Base-by-base conservation (phyloP, 345 rosid genomes). In the Capsella bursapastoris region DNA sequence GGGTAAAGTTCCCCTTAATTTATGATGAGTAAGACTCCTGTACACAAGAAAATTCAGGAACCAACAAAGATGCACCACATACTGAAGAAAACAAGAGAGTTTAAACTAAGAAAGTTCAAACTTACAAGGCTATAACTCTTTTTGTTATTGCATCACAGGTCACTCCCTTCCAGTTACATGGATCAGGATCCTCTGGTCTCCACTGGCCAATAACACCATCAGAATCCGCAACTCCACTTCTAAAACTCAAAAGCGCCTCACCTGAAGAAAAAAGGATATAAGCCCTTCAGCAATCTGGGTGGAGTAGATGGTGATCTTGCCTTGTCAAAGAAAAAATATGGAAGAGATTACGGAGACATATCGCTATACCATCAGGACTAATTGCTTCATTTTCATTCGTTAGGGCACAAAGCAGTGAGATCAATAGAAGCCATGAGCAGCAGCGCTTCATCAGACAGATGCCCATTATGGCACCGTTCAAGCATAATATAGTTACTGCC, bases 111-210 rank as follows among this genome's bases (percentile, higher is more conserved):
- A 52, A 51, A 35, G 38, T 64, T 58, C 55, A 72, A 68, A 83
- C 97, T 87, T 82, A 95, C 99, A 95, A 75, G 79, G 81, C 72
- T 57, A 84, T 74, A 48, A 95, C 99, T 87, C 90, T 86, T 88
- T 92, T 92, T 56, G 93, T 82, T 74, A 81, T 85, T 2, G 6
- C 38, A 84, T 92, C 92, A 72, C 99, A 95, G 51, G 81, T 81
- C 71, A 95, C 96, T 57, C 99, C 97, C 78, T 86, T 87, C 99
- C 99, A 95, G 57, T 79, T 80, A 82, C 99, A 95, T 63, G 99
- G 99, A 68, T 95, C 93, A 25, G 93, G 89, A 86, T 90, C 99
- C 89, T 92, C 99, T 8, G 97, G 97, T 43, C 97, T 92, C 97
- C 99, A 94, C n/a, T 77, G 80, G 76, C 80, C 72, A 73, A 94